Evolutionary conservation across 805 yeast species (phyloP), one percentile per base, ranked within the genome.

Genomic region (Ogataea populi-albae): DNA sequence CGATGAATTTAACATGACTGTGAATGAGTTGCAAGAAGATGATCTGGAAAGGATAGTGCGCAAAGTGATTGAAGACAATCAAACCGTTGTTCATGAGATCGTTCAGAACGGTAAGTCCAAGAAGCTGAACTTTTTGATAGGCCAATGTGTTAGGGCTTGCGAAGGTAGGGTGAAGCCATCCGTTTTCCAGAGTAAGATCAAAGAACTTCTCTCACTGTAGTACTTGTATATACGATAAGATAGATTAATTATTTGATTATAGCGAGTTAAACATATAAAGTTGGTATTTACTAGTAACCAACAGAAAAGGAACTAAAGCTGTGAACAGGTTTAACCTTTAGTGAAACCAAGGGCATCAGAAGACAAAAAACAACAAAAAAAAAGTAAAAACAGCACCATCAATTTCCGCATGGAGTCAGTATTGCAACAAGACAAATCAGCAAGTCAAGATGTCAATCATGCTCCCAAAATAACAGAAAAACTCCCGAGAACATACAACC

Each of bases 61-160:
- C 7, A 61, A 61, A 17, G 69, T 76, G 27, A 29, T 64, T 0
- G 47, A 45, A 0, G 60, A 62, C 5, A 62, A 82, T 47, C 67
- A 66, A 0, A 75, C 73, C 12, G 73, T 81, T 12, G 85, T 84
- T 3, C 60, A 65, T 14, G 75, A 74, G 33, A 69, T 87, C 18
- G 55, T 55, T 16, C 49, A 62, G 0, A 89, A 88, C 2, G 79
- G 79, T 36, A 77, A 75, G 45, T 60, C 63, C 26, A 75, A 73
- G 23, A 76, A 88, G 9, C 50, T 91, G n/a, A 85, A 87, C 50
- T 86, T 68, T 50, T 65, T 93, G 37, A 71, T 93, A 3, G 98
- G 97, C 1, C 76, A 75, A 53, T 94, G 87, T 14, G 86, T 93
- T 95, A 77, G 78, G 50, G 64, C 70, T 37, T 75, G 86, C 2